Base-by-base conservation (phyloP, 768 basidiomycete genomes). In the Lactarius psammicola region DNA sequence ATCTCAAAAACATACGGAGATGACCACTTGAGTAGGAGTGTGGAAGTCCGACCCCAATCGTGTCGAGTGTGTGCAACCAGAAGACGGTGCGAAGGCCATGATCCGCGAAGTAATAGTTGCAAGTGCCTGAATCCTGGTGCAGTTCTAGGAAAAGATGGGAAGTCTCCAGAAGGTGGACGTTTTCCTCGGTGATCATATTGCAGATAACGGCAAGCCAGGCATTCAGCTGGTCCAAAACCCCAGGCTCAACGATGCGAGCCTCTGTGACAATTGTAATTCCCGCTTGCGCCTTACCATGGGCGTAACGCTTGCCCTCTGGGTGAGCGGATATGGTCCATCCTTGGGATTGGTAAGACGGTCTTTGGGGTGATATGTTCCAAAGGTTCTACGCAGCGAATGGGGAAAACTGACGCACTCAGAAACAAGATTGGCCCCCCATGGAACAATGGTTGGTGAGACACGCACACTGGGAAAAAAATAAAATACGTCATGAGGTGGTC, bases 111-210 rank as follows among this genome's bases (percentile, higher is more conserved):
- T 58, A 67, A 46, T 67, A 67, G 18, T 36, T 55, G 17, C 61
- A 67, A 11, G 13, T 33, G 15, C 23, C 20, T 0, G 40, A 31
- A n/a, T 67, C n/a, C 11, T 26, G 42, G 23, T 63, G 33, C 5
- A 67, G 3, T 34, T 63, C 66, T 8, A 67, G n/a, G 40, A 67
- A 67, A 0, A 67, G 23, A n/a, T 67, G 61, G 18, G 65, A 34
- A 6, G 40, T 38, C 9, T 28, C 33, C 3, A 28, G 57, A 26
- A 67, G 9, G 5, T 36, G 9, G 7, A 67, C 33, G 1, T 59
- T 17, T 3, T 59, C n/a, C 8, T 46, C 33, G 4, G 56, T 26
- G n/a, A 62, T 51, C 34, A 58, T 26, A 15, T 20, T 7, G 2
- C 15, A 56, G 33, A 67, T 55, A 1, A 38, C 2, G 15, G 26